A percentile compares a stretch with the other conserved stretches of the same genome.
Conservation (phyloP, 768 basidiomycete species). For the Baorangia bicolor region DNA sequence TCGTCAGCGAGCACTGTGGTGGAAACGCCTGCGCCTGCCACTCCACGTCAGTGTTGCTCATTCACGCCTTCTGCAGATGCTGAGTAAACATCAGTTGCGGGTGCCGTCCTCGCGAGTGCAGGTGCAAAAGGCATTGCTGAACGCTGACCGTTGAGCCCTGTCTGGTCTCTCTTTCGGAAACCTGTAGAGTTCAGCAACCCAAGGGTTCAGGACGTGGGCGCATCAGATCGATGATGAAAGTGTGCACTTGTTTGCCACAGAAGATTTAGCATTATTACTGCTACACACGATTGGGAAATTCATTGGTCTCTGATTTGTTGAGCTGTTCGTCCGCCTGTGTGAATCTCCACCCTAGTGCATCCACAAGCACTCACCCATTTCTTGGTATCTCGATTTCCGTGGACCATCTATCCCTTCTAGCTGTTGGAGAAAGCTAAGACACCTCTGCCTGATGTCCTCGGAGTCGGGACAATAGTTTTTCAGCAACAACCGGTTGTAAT, state of each 20-base stretch:
- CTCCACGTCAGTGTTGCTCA: neutral
- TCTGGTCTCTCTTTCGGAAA: neutral
- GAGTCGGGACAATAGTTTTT: slow-evolving; percentile 41
- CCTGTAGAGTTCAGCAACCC: neutral
- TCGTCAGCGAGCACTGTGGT: neutral
- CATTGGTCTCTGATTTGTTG: slow-evolving; percentile 15
- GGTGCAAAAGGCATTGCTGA: neutral
- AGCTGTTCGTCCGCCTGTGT: slow-evolving; percentile 15
- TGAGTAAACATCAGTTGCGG: neutral
- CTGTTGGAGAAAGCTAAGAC: slow-evolving; percentile 50
- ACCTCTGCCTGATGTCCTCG: slow-evolving; percentile 44
- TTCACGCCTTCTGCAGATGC: neutral
- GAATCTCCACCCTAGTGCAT: neutral
- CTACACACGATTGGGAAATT: slow-evolving; percentile 1
- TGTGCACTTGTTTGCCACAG: neutral
- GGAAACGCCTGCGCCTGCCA: neutral
- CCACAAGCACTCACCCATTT: slow-evolving; percentile 46
- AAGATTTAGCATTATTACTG: neutral
- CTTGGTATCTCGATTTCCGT: slow-evolving; percentile 66
- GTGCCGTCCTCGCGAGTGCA: neutral
- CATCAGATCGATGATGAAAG: neutral
- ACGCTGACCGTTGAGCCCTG: neutral
- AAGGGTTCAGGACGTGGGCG: neutral
- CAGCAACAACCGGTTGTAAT: slow-evolving; percentile 76
- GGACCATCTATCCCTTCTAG: slow-evolving; percentile 65